phyloP scores from a whole-genome alignment of 306 rosid species.

The Parietaria judaica region DNA sequence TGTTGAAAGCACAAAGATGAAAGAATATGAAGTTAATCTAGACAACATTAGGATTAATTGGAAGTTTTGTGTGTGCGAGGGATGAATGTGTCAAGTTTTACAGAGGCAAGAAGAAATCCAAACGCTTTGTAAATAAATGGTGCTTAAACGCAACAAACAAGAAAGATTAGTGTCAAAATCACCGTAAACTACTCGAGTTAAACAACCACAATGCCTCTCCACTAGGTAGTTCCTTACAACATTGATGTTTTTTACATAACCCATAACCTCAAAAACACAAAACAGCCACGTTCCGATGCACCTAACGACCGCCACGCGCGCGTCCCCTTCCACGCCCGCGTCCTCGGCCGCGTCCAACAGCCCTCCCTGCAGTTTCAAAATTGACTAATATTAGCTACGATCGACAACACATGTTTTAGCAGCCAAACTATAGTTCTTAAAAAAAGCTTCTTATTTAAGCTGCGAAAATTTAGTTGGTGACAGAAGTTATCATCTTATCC shows the following conservation, averaged over 20 bases:
- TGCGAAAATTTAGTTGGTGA: not conserved
- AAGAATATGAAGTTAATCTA: too few species aligned
- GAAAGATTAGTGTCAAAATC: conserved; percentile 6
- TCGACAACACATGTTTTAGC: not conserved
- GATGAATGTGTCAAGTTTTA: too few species aligned
- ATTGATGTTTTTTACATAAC: conserved; percentile 37
- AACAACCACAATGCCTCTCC: conserved; percentile 19
- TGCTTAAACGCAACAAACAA: not conserved
- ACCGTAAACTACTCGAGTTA: conserved; percentile 14
- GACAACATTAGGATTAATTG: too few species aligned
- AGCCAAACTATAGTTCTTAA: too few species aligned
- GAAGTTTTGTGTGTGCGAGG: too few species aligned
- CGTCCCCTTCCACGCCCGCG: conserved; percentile 87
- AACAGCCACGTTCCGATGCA: conserved; percentile 1
- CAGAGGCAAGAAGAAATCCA: too few species aligned
- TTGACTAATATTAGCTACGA: not conserved
- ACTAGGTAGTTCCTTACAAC: conserved; percentile 25
- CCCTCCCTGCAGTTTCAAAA: conserved; percentile 49
- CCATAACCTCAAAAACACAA: conserved; percentile 29
- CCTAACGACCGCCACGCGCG: conserved; percentile 65
- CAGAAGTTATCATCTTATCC: not conserved
- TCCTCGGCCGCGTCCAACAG: conserved; percentile 74
- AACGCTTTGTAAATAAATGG: too few species aligned
- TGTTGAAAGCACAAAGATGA: too few species aligned
- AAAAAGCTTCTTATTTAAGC: too few species aligned